Evolutionary conservation across 768 basidiomycete genomes (phyloP).

Genomic region (Agrocybe chaxingu): DNA sequence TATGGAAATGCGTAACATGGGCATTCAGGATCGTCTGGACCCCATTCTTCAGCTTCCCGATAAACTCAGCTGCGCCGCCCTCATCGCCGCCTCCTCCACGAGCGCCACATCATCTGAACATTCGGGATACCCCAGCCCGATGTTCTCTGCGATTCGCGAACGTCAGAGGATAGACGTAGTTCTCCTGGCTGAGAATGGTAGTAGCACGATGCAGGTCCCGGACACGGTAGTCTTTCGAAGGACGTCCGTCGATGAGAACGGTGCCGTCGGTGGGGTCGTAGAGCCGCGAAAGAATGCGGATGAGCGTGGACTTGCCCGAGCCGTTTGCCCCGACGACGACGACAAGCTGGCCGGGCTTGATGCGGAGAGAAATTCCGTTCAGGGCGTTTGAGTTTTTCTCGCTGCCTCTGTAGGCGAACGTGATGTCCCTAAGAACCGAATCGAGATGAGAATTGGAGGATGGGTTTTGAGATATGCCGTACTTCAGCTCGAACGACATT

Average conservation of each 20-base stretch:
- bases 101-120: slow-evolving; percentile 14
- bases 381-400: slow-evolving; percentile 32
- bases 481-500: slow-evolving; percentile 24
- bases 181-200: slow-evolving; percentile 48
- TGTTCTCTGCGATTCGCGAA: slow-evolving; percentile 39
- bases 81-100: slow-evolving; percentile 30
- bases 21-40: slow-evolving; percentile 38
- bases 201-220: slow-evolving; percentile 41
- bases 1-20: slow-evolving; percentile 13
- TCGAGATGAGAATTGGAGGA: neutral
- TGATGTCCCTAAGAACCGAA: slow-evolving; percentile 36
- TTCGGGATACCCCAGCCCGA: slow-evolving; percentile 28
- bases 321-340: slow-evolving; percentile 61
- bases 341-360: slow-evolving; percentile 45
- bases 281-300: slow-evolving; percentile 47
- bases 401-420: slow-evolving; percentile 49
- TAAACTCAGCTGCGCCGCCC: slow-evolving; percentile 38
- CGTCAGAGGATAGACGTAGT: slow-evolving; percentile 44
- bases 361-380: slow-evolving; percentile 36
- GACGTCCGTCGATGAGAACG: slow-evolving; percentile 40
- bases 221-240: slow-evolving; percentile 33
- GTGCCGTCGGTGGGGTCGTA: slow-evolving; percentile 44
- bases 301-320: slow-evolving; percentile 50
- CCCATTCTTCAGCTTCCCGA: slow-evolving; percentile 36
- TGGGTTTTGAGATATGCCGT: neutral